phyloP scores from a whole-genome alignment of 78 protist species.

The Cyanophora paradoxa region DNA sequence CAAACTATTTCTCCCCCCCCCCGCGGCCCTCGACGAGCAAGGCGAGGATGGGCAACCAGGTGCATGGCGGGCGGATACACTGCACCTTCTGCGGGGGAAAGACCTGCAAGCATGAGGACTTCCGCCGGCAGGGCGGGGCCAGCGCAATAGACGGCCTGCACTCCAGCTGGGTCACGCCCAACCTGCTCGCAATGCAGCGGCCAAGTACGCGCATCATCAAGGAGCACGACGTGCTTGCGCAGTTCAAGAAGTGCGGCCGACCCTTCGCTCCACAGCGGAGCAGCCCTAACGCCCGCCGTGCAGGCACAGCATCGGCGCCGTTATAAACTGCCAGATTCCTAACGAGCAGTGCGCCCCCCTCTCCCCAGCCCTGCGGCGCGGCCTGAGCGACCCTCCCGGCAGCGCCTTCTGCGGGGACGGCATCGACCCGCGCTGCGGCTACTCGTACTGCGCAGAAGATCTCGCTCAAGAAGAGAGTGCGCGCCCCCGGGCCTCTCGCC shows the following conservation, averaged over 20 bases:
- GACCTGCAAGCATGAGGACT: conserved; percentile 20
- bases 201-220: not conserved
- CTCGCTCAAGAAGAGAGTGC: too few relatives aligned
- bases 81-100: conserved; percentile 16
- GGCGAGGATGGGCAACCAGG: too few relatives aligned
- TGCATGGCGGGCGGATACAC: too few relatives aligned
- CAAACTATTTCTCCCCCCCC: too few relatives aligned
- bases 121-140: not conserved
- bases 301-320: not conserved
- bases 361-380: too few relatives aligned
- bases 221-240: not conserved
- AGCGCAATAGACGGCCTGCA: conserved; percentile 4
- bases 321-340: not conserved
- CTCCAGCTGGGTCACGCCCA: conserved; percentile 20
- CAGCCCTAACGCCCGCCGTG: not conserved
- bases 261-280: not conserved
- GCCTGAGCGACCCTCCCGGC: too few relatives aligned
- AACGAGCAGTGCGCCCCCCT: too few relatives aligned
- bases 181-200: conserved; percentile 9
- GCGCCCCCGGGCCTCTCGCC: too few relatives aligned
- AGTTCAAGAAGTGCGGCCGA: conserved; percentile 5
- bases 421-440: too few relatives aligned
- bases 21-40: too few relatives aligned
- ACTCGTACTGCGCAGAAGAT: too few relatives aligned
- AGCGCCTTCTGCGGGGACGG: conserved; percentile 23